Percentiles rank a stretch among this genome's conserved stretches.
These are phyloP conservation scores for Pythium myriotylum DNA, from an alignment of 352 stramenopile species.

Conservation along the genomic window DNA sequence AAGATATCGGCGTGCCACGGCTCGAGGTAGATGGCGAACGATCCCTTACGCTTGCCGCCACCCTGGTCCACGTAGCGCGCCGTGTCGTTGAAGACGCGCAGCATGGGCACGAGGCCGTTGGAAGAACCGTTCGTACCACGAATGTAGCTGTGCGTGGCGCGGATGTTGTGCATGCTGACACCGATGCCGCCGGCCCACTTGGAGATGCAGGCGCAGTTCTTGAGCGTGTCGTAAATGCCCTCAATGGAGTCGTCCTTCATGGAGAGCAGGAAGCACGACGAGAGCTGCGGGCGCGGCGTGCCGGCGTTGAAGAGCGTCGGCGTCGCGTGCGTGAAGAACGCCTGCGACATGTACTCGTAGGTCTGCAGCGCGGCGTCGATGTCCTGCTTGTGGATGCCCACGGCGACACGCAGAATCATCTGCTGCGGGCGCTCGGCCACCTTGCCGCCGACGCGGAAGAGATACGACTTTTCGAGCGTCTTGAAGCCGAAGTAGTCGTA, in stretches of 20 bases:
- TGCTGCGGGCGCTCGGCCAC: constrained; percentile 98
- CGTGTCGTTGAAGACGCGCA: constrained; percentile 99
- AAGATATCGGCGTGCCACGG: constrained; percentile 99
- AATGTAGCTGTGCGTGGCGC: constrained; percentile 97
- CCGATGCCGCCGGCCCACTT: constrained; percentile 99
- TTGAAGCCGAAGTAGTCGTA: constrained; percentile 99
- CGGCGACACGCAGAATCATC: constrained; percentile 98
- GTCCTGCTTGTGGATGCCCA: constrained; percentile 98
- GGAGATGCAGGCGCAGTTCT: constrained; percentile 98
- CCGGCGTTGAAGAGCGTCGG: constrained; percentile 99
- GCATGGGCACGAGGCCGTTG: constrained; percentile 99
- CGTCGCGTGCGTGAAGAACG: constrained; percentile 98
- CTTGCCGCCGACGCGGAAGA: constrained; percentile 95
- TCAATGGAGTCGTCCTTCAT: constrained; percentile 99
- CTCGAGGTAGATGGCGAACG: constrained; percentile 99
- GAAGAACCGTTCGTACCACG: constrained; percentile 98
- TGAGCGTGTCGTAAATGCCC: constrained; percentile 99
- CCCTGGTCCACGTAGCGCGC: constrained; percentile 99
- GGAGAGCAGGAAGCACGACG: constrained; percentile 96
- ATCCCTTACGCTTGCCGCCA: constrained; percentile 97
- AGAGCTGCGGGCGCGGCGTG: constrained; percentile 97
- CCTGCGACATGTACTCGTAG: constrained; percentile 98
- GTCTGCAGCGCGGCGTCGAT: constrained; percentile 95
- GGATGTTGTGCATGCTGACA: constrained; percentile 98
- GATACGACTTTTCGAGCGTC: constrained; percentile 97